Evolutionary conservation across 176 grass and related monocot genomes (phyloP).

Genomic region (Pontederia paniculata): DNA sequence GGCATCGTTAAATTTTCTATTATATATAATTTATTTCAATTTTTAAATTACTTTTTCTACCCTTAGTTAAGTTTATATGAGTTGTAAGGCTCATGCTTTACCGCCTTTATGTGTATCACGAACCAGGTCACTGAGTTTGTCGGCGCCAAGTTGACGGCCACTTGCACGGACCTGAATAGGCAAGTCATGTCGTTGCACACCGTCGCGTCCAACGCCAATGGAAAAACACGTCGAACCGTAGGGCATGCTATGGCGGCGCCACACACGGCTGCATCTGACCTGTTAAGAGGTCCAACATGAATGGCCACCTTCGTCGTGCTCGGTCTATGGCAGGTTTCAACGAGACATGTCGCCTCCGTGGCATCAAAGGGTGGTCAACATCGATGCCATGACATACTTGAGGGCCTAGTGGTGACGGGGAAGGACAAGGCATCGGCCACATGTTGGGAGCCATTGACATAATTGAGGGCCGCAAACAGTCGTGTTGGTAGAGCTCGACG

Average conservation of each 20-base stretch:
- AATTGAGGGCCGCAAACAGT: slow-evolving; percentile 91
- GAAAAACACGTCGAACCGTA: slow-evolving; percentile 29
- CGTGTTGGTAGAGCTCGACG: slow-evolving; percentile 71
- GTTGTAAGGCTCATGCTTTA: slow-evolving; percentile 62
- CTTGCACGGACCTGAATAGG: slow-evolving; percentile 2
- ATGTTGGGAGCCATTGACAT: slow-evolving; percentile 49
- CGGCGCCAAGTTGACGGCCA: slow-evolving; percentile 55
- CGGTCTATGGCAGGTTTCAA: slow-evolving; percentile 66
- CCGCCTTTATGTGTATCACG: slow-evolving; percentile 62
- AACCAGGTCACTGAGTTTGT: slow-evolving; percentile 24
- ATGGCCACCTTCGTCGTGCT: slow-evolving; percentile 76
- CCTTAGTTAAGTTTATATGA: too few species aligned
- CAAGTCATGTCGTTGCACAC: background rate
- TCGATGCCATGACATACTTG: slow-evolving; percentile 58
- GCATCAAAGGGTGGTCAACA: slow-evolving; percentile 55
- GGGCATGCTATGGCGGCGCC: background rate
- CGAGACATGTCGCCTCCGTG: slow-evolving; percentile 51
- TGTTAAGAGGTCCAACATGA: too few species aligned
- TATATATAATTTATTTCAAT: too few species aligned
- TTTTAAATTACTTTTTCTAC: too few species aligned
- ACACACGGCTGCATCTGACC: slow-evolving; percentile 29
- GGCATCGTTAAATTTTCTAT: too few species aligned
- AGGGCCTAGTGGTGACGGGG: slow-evolving; percentile 34
- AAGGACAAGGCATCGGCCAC: slow-evolving; percentile 75
- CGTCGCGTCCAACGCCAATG: slow-evolving; percentile 10